Evolutionary conservation across 2,329 filamentous ascomycete species (phyloP), one percentile per base, ranked within the genome.

Genomic region (Bipolaris victoriae): DNA sequence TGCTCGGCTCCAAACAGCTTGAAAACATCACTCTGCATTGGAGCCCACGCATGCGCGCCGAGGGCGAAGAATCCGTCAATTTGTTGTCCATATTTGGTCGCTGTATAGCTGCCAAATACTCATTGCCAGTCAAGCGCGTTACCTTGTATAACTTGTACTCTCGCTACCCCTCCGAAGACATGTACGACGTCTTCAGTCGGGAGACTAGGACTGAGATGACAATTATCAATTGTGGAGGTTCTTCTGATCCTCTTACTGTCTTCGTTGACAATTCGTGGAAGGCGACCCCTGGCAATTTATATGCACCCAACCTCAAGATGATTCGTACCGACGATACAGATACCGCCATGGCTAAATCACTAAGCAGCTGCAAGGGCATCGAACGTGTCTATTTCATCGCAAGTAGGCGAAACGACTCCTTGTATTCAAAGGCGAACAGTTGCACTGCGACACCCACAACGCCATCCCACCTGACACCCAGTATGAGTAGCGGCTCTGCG

Each of bases 31-130:
- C 78, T 52, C 60, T 88, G 57, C 85, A 88, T 65, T 88, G 84
- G 80, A 85, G 80, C 26, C 84, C 85, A 3, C 82, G 86, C 1
- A 88, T 88, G 84, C 79, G 85, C 22, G 80, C 82, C 35, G 79
- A 76, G 33, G 83, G 84, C 40, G 86, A 88, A 65, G 81, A 84
- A 5, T 85, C 82, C 45, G 79, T 86, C 22, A 81, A 78, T 44
- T 69, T 87, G 5, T 76, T 81, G 52, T 77, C 81, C 16, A 83
- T 85, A 59, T 88, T 88, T 62, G 83, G 84, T 18, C 83, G 82
- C 49, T 83, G 81, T 58, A 71, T 83, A 20, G 74, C 80, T 3
- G 77, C 79, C 1, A 80, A 79, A 46, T 77, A 82, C 50, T 73
- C 73, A 1, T 63, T 87, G 3, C 69, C 72, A 0, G 47, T 87